Evolutionary conservation across 2,329 filamentous ascomycete genomes (phyloP), one percentile per base, ranked within the genome.

Genomic region (Aspergillus uvarum): DNA sequence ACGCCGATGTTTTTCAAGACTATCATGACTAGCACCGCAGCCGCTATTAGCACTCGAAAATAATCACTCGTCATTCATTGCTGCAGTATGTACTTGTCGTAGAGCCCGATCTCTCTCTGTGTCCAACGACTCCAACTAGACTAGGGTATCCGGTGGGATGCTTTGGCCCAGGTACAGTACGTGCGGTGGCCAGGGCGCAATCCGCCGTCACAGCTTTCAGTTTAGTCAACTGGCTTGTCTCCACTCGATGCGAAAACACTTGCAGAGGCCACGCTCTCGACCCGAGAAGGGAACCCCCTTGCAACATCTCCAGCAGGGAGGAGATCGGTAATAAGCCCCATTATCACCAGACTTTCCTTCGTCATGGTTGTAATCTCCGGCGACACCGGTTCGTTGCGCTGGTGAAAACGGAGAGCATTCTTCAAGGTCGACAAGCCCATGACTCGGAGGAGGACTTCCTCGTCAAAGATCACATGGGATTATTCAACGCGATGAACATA

Each of bases 221-320:
- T 65, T 62, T 60, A 59, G 60, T 64, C 62, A 61, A 63, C 63
- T 67, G 59, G 63, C 59, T 44, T 55, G 66, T 68, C 66, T 66
- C 70, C 68, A 72, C 69, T 69, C 42, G 59, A 65, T 65, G 63
- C 67, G 67, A 59, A 65, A 67, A 65, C 65, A 69, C 66, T 65
- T 70, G 70, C 71, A 74, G 70, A 65, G 70, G 68, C 70, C 70
- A 74, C 68, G 72, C 70, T 69, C 65, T 68, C 49, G 64, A 29
- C 68, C 69, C 59, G 47, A 60, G 38, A 47, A 58, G 50, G 38
- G 54, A 59, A 57, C n/a, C 65, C 60, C 52, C 59, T 59, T 64
- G 62, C 58, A 59, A 60, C 35, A 44, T 38, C 10, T 44, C 44
- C 47, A 54, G 51, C 47, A 60, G 58, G 56, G 47, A 57, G 56